These are phyloP conservation scores for Pelargonium myrrhifolium DNA, from an alignment of 441 rosid species.

Conservation along the genomic window DNA sequence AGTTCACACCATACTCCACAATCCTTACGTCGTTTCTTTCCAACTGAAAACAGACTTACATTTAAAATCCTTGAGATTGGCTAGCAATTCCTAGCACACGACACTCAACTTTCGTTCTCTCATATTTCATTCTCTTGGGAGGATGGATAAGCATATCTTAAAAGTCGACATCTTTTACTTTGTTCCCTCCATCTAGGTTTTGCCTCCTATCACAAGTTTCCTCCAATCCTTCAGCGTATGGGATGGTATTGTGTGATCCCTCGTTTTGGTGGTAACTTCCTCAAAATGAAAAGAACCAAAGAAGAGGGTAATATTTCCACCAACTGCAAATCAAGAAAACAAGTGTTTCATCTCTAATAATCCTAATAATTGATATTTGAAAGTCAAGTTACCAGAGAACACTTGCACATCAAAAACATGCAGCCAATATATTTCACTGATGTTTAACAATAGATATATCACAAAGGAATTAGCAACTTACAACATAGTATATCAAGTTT, in stretches of 20 bases:
- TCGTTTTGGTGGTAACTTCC: slow-evolving; percentile 85
- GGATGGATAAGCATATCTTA: slow-evolving; percentile 6
- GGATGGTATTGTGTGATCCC: slow-evolving; percentile 75
- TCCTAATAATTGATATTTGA: neutral
- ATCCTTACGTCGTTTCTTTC: slow-evolving; percentile 15
- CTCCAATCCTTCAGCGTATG: slow-evolving; percentile 38
- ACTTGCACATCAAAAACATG: no score
- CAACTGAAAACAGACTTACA: slow-evolving; percentile 14
- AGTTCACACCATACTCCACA: slow-evolving; percentile 7
- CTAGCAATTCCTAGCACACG: slow-evolving; percentile 1
- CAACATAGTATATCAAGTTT: slow-evolving; percentile 75
- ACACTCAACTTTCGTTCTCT: slow-evolving; percentile 4
- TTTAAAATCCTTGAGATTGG: slow-evolving; percentile 10
- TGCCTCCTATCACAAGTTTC: neutral
- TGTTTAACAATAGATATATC: neutral
- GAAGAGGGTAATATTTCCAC: slow-evolving; percentile 84
- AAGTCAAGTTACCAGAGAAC: no score
- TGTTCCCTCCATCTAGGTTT: slow-evolving; percentile 8
- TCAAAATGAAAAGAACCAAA: slow-evolving; percentile 71
- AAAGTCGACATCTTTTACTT: slow-evolving; percentile 14
- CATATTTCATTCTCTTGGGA: slow-evolving; percentile 6
- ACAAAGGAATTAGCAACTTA: slow-evolving; percentile 24
- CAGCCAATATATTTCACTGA: no score
- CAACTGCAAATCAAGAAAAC: slow-evolving; percentile 38
- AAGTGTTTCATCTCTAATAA: neutral